Evolutionary conservation across 345 rosid species (phyloP), one percentile per base, ranked within the genome.

Genomic region (Salix purpurea): DNA sequence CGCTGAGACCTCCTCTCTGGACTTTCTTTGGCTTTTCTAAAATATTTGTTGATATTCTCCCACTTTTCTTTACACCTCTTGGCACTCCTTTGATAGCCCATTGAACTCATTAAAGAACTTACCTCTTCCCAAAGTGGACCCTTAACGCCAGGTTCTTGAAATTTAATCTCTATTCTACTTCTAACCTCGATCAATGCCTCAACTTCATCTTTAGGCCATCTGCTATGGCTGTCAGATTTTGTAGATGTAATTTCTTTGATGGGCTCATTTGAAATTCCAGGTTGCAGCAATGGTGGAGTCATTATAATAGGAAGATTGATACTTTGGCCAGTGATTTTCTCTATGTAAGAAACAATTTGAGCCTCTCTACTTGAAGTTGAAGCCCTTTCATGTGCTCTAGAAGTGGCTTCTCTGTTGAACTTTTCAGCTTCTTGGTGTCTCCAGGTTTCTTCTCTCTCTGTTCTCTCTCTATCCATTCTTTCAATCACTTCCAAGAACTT

Each of bases 1-100:
- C 64, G 79, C 65, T 14, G 74, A 46, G 79, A 67, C 24, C 82
- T 77, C 74, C 69, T 84, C 56, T 77, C 83, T 14, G 77, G 67
- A 24, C 81, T 72, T 40, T 77, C 86, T 76, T 81, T 86, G 58
- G 83, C 77, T 73, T 83, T 86, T 77, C 75, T 84, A 50, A 83
- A 86, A 46, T 86, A 86, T 68, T 84, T 86, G 82, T 84, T 86
- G 26, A 84, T 84, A 72, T 86, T 86, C 74, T 86, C 89, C 89
- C 89, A 86, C 56, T 86, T 86, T 69, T 86, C 85, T 78, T 86
- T 86, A 73, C 89, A 86, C 60, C 81, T 83, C 76, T 77, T 84
- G 30, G 87, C 89, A 83, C 85, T 80, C 75, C 87, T 82, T 39
- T 74, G 80, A 21, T 84, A 86, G 30, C 89, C 89, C 78, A 77